Conservation (phyloP, 2,329 filamentous ascomycete species). For the Phaeophleospora eucalypticola region DNA sequence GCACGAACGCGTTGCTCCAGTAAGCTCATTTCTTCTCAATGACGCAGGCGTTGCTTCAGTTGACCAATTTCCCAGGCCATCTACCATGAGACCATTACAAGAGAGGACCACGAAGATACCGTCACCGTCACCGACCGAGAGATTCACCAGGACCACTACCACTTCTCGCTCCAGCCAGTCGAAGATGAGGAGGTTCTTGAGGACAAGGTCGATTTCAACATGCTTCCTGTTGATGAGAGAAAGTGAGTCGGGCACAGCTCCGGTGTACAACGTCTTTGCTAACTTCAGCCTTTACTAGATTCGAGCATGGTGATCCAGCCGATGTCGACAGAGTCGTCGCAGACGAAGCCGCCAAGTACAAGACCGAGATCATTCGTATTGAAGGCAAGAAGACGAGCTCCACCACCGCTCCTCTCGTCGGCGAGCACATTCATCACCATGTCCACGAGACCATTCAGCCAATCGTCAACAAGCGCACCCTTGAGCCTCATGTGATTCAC, state of each 20-base stretch:
- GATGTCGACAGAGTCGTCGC: slow-evolving; percentile 48
- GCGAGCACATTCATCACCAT: slow-evolving; percentile 27
- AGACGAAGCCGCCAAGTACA: slow-evolving; percentile 53
- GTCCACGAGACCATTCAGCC: slow-evolving; percentile 27
- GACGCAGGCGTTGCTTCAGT: slow-evolving; percentile 37
- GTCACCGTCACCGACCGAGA: slow-evolving; percentile 16
- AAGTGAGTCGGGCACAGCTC: no score
- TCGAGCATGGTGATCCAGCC: slow-evolving; percentile 56
- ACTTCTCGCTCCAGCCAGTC: slow-evolving; percentile 27
- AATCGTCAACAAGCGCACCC: slow-evolving; percentile 27
- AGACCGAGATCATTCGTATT: slow-evolving; percentile 45
- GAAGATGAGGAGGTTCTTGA: slow-evolving; percentile 29
- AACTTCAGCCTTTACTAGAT: slow-evolving; percentile 45
- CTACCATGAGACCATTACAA: slow-evolving; percentile 13
- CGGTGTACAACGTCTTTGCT: neutral
- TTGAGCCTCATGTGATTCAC: slow-evolving; percentile 24
- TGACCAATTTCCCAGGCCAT: slow-evolving; percentile 7
- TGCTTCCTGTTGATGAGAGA: slow-evolving; percentile 49
- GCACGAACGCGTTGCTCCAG: slow-evolving; percentile 58
- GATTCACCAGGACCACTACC: slow-evolving; percentile 26
- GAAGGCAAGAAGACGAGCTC: slow-evolving; percentile 37
- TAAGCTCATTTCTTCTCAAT: slow-evolving; percentile 31
- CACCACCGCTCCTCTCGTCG: slow-evolving; percentile 14
- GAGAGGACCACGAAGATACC: slow-evolving; percentile 4
- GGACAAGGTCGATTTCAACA: slow-evolving; percentile 28